Evolutionary conservation across 441 rosid species (phyloP), one percentile per base, ranked within the genome.

Genomic region (Mallotus japonicus): DNA sequence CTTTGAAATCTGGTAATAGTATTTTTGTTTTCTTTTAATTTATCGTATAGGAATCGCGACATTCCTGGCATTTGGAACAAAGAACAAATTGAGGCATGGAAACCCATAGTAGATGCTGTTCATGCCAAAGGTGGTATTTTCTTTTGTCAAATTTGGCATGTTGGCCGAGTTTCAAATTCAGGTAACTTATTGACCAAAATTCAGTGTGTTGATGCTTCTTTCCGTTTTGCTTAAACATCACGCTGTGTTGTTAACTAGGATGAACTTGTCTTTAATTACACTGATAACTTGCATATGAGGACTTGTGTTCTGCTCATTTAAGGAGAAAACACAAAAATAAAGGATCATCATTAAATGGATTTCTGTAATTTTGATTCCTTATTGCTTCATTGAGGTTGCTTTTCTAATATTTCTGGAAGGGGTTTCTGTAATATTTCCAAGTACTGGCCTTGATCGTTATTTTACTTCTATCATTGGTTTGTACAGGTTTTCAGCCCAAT

Each of bases 121-220:
- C 95, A 90, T 74, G 84, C 89, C 62, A 84, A 86, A 70, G 93
- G 91, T n/a, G 82, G 90, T 65, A 68, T 88, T 55, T 83, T 88
- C 71, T 88, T 90, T 64, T 87, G 95, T 83, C 95, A 88, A 65
- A 67, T 90, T 13, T 85, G 93, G 95, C 97, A 90, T 14, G 95
- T 87, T 32, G 95, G 97, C 37, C 86, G 92, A 15, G 90, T 90
- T 17, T 89, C 97, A 34, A 91, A 87, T 82, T 44, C 62, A 50
- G 83, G 97, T 91, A 77, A 19, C 12, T 60, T 44, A 4, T 44
- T 46, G 62, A 6, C 16, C 14, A 55, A 2, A 51, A 12, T 20
- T 19, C 5, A 4, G 65, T 12, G 11, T 61, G 28, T 58, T 58
- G 37, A 2, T 24, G 15, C 46, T 7, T 42, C 9, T 8, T 42